phyloP scores from a whole-genome alignment of 768 basidiomycete species.

The Amanita inopinata region DNA sequence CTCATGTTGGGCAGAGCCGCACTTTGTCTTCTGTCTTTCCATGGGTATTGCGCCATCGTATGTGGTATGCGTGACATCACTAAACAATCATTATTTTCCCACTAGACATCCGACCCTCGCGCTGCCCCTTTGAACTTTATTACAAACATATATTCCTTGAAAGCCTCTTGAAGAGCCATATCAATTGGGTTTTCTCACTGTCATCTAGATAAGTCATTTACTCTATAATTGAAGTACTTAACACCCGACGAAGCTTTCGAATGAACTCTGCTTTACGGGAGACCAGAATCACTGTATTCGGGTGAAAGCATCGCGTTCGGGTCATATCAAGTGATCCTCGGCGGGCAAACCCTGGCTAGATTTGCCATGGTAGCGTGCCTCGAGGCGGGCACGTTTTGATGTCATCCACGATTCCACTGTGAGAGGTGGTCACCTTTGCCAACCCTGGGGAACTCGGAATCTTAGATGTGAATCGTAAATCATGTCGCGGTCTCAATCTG shows the following conservation, averaged over 20 bases:
- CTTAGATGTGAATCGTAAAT: slow-evolving; percentile 21
- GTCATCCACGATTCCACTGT: slow-evolving; percentile 28
- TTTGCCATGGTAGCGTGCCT: slow-evolving; percentile 19
- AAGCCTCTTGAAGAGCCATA: no score
- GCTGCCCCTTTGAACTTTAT: no score
- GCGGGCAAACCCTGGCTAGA: background rate
- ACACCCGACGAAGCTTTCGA: slow-evolving; percentile 4
- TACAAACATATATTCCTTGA: no score
- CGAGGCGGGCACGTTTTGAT: slow-evolving; percentile 42
- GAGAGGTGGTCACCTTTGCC: slow-evolving; percentile 23
- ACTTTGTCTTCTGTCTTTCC: background rate
- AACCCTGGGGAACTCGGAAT: slow-evolving; percentile 22
- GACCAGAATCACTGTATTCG: background rate
- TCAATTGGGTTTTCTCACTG: no score
- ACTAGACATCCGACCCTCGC: no score
- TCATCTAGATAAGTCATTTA: no score
- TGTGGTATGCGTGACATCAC: background rate
- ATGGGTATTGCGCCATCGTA: background rate
- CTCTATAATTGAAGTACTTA: no score
- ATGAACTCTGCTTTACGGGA: slow-evolving; percentile 3
- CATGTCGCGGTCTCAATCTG: slow-evolving; percentile 12
- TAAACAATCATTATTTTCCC: no score
- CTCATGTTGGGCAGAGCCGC: background rate
- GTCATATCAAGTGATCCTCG: slow-evolving; percentile 8
- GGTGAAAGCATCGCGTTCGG: background rate